Percentiles rank a stretch among this genome's conserved stretches.
These are phyloP conservation scores for Stephania japonica DNA, from an alignment of 164 flowering plant species.

Conservation along the genomic window DNA sequence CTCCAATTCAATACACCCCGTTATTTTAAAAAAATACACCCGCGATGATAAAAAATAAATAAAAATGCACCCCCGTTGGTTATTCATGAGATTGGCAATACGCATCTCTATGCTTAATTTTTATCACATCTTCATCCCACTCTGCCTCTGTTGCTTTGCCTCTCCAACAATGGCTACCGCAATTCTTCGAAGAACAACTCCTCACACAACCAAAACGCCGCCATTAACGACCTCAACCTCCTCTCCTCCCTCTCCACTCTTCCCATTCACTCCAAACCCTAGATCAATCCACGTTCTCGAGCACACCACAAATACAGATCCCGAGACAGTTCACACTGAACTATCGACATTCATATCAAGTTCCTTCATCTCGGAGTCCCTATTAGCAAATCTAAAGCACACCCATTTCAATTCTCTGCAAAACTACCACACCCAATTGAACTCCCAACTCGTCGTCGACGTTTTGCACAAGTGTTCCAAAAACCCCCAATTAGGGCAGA, in stretches of 20 bases:
- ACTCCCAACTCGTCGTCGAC: conserved; percentile 35
- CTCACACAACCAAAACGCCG: neutral
- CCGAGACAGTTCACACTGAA: neutral
- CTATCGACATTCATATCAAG: conserved; percentile 20
- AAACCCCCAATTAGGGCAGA: conserved; percentile 39
- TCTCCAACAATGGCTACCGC: conserved; percentile 3
- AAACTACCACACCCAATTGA: conserved; percentile 19
- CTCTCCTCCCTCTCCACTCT: neutral
- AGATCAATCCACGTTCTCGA: conserved; percentile 13
- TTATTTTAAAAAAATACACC: no score
- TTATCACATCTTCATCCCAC: neutral
- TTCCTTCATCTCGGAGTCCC: conserved; percentile 39
- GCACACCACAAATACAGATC: neutral
- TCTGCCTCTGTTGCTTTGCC: no score
- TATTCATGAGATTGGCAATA: no score
- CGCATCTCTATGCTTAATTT: no score
- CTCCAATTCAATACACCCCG: no score
- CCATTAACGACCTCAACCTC: neutral
- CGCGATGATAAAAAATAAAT: no score
- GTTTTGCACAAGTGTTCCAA: conserved; percentile 46
- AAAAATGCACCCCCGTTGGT: no score
- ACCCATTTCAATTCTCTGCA: conserved; percentile 26
- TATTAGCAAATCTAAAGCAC: conserved; percentile 34
- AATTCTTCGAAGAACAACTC: neutral
- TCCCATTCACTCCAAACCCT: conserved; percentile 13